Evolutionary conservation across 768 basidiomycete genomes (phyloP).

Genomic region (Termitomyces sp.): DNA sequence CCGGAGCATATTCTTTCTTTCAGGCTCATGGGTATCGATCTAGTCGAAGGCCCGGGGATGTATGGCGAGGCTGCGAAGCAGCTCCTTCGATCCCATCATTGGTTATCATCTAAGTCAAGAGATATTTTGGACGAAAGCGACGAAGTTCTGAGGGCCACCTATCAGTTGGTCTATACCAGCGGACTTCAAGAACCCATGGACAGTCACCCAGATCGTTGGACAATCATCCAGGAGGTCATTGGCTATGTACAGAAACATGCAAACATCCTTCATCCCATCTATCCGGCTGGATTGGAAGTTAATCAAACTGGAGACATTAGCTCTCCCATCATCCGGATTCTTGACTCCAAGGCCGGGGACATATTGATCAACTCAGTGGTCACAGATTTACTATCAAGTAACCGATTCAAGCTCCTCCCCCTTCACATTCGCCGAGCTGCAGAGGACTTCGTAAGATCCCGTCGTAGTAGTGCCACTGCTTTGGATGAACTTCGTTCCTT

Average conservation of each 20-base stretch:
- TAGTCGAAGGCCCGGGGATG: conserved; percentile 6
- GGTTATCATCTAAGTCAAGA: conserved; percentile 27
- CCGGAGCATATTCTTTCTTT: conserved; percentile 56
- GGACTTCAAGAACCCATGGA: conserved; percentile 38
- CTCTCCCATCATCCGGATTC: conserved; percentile 19
- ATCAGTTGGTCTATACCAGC: conserved; percentile 48
- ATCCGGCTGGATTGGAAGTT: conserved; percentile 24
- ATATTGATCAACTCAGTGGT: conserved; percentile 18
- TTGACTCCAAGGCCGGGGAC: conserved; percentile 17
- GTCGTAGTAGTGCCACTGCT: conserved; percentile 4
- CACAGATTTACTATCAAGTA: conserved; percentile 20
- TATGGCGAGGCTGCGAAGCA: conserved; percentile 10
- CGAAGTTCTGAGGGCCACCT: conserved; percentile 44
- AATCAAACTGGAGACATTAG: not conserved
- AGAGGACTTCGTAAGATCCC: conserved; percentile 23
- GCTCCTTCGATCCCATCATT: conserved; percentile 27
- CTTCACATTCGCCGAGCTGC: conserved; percentile 18
- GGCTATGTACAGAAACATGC: conserved; percentile 25
- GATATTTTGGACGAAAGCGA: conserved; percentile 49
- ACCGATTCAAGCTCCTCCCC: conserved; percentile 21
- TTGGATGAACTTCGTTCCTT: conserved; percentile 13
- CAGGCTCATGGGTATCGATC: conserved; percentile 44
- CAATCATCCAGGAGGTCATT: conserved; percentile 36
- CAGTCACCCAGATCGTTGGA: conserved; percentile 43
- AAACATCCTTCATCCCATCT: conserved; percentile 10